Percentiles rank a stretch among this genome's conserved stretches.
Conservation (phyloP, 2,329 filamentous ascomycete species). For the Nemania abortiva region DNA sequence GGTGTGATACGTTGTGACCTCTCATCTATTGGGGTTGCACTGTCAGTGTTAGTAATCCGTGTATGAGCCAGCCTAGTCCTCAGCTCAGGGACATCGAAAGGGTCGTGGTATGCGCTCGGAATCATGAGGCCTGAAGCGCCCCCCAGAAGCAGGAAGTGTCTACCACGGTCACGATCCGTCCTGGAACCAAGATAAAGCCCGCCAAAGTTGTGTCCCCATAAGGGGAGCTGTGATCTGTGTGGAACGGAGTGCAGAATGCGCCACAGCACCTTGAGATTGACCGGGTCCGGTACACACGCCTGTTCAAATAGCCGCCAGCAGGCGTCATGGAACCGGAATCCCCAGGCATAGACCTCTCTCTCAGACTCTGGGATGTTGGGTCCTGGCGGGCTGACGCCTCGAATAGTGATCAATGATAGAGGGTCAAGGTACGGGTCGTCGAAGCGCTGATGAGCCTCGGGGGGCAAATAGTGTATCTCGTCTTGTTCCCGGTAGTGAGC, state of each 20-base stretch:
- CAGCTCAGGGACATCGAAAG: constrained; percentile 44
- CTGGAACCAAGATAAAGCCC: constrained; percentile 39
- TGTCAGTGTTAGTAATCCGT: constrained; percentile 27
- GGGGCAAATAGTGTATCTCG: constrained; percentile 37
- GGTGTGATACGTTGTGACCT: not conserved
- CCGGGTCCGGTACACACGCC: constrained; percentile 38
- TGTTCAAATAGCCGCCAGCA: constrained; percentile 47
- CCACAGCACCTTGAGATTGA: constrained; percentile 45
- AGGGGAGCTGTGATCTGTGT: constrained; percentile 40
- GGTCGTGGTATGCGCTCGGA: constrained; percentile 43
- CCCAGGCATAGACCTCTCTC: constrained; percentile 42
- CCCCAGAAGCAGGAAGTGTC: constrained; percentile 37
- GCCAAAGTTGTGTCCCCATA: constrained; percentile 48
- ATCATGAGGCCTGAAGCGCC: constrained; percentile 39
- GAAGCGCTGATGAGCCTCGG: constrained; percentile 40
- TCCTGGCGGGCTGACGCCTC: constrained; percentile 38
- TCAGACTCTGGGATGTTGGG: constrained; percentile 30
- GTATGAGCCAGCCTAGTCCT: constrained; percentile 28
- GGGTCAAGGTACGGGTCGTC: constrained; percentile 38
- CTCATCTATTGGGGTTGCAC: not conserved
- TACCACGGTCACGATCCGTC: constrained; percentile 21
- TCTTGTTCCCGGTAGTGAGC: constrained; percentile 34
- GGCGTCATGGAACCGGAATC: constrained; percentile 47
- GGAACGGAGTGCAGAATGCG: constrained; percentile 45
- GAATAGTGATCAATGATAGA: constrained; percentile 39